Base-by-base conservation (phyloP, 257 asterid species). In the Petunia axillaris region DNA sequence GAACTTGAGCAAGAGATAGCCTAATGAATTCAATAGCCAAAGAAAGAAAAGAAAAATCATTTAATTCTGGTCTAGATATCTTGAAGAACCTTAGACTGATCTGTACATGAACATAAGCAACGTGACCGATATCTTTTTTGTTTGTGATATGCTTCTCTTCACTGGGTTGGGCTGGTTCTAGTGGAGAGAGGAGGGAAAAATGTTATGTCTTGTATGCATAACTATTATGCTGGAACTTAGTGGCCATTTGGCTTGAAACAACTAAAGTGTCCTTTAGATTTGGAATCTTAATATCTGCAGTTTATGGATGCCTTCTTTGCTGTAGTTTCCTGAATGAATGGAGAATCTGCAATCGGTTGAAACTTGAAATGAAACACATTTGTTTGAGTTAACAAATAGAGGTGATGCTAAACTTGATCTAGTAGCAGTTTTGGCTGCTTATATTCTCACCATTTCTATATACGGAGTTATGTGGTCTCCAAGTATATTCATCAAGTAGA, bases 11-110 rank as follows among this genome's bases (percentile, higher is more conserved):
- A 70, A 70, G 41, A 46, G 46, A 41, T 70, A 70, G 10, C 11
- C 11, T 70, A 70, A 70, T 70, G 59, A 25, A 46, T 10, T 46
- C 25, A 4, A 25, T 70, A 13, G 10, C 6, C 44, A 65, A 64
- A 46, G 38, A 64, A 11, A 43, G 13, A 64, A 64, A 64, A 64
- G 71, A 64, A 40, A 5, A 13, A 6, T 65, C 59, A 70, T 70
- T 25, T 70, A 70, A 14, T 70, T 46, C 46, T 70, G 76, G 76
- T 70, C 40, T 14, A 70, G 76, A 46, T 46, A 70, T 70, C 77
- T 48, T 46, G 48, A 46, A 16, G 60, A 41, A 70, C 43, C 77
- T 67, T 71, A 48, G 44, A 70, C 43, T 70, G 60, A 71, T 48
- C 13, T 25, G 14, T 71, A 25, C 25, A 48, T 70, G 59, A 70